phyloP scores from a whole-genome alignment of 192 early-diverging fungal genomes.

The Podila verticillata region DNA sequence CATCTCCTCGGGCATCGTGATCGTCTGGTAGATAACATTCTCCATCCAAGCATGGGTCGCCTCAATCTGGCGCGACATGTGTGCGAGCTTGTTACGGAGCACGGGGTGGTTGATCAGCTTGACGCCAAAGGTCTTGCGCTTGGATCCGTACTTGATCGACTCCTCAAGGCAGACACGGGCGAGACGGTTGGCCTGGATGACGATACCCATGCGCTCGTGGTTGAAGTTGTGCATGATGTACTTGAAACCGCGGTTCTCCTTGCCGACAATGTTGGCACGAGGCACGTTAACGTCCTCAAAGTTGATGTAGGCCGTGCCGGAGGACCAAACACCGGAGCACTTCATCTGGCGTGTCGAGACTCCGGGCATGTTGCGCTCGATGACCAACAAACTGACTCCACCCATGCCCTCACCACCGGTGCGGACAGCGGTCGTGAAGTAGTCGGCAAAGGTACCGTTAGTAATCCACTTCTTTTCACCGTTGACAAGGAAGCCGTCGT shows the following conservation, averaged over 20 bases:
- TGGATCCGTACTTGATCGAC: conserved; percentile 82
- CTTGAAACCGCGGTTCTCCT: conserved; percentile 89
- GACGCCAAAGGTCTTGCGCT: conserved; percentile 90
- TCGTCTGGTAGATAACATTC: conserved; percentile 75
- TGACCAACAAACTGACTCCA: conserved; percentile 78
- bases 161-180: conserved; percentile 90
- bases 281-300: conserved; percentile 92
- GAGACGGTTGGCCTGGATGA: conserved; percentile 86
- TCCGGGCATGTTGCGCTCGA: conserved; percentile 77
- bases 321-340: conserved; percentile 86
- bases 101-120: conserved; percentile 87
- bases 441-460: conserved; percentile 86
- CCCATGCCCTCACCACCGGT: conserved; percentile 83
- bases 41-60: conserved; percentile 90
- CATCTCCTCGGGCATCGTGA: conserved; percentile 69
- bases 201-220: conserved; percentile 84
- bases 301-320: conserved; percentile 81
- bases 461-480: conserved; percentile 91
- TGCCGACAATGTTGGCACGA: conserved; percentile 83
- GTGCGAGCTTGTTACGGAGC: conserved; percentile 80
- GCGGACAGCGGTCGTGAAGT: conserved; percentile 82
- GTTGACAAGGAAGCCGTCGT: conserved; percentile 82
- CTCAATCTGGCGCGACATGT: conserved; percentile 88
- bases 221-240: conserved; percentile 83
- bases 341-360: conserved; percentile 85